A percentile compares a stretch with the other conserved stretches of the same genome.
These are phyloP conservation scores for Tetrapisispora taiwanensis DNA, from an alignment of 805 yeast genomes.

Conservation along the genomic window DNA sequence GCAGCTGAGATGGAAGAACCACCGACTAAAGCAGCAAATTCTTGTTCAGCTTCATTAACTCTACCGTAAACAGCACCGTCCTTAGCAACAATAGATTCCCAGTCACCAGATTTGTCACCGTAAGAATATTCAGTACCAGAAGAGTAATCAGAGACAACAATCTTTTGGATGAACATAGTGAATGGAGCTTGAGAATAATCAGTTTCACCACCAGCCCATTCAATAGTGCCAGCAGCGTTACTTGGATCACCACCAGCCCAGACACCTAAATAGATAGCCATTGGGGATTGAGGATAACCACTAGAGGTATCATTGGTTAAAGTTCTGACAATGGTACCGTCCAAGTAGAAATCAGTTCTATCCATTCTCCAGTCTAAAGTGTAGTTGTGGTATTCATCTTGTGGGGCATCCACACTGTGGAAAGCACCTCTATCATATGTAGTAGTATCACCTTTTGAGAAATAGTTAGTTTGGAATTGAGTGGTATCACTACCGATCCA, in stretches of 20 bases:
- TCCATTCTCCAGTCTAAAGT: conserved; percentile 77
- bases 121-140: conserved; percentile 51
- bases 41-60: conserved; percentile 34
- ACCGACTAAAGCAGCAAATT: conserved; percentile 27
- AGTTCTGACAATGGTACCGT: conserved; percentile 60
- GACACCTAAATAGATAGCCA: conserved; percentile 56
- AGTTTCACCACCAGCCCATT: conserved; percentile 75
- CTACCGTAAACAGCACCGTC: conserved; percentile 58
- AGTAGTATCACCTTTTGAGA: conserved; percentile 68
- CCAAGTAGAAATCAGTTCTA: conserved; percentile 56
- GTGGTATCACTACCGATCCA: conserved; percentile 74
- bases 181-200: conserved; percentile 60
- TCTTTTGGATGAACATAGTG: conserved; percentile 48
- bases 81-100: conserved; percentile 48
- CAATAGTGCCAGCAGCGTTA: conserved; percentile 57
- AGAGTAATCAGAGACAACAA: conserved; percentile 61
- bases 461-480: conserved; percentile 69
- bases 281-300: conserved; percentile 90
- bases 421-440: conserved; percentile 74
- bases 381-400: conserved; percentile 57
- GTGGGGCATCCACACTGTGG: conserved; percentile 49
- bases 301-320: conserved; percentile 41
- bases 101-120: conserved; percentile 44
- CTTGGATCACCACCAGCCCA: conserved; percentile 79
- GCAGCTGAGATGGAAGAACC: conserved; percentile 14